Percentiles rank a stretch among this genome's conserved stretches.
Conservation (phyloP, 2,329 filamentous ascomycete species). For the Cryphonectria carpinicola region DNA sequence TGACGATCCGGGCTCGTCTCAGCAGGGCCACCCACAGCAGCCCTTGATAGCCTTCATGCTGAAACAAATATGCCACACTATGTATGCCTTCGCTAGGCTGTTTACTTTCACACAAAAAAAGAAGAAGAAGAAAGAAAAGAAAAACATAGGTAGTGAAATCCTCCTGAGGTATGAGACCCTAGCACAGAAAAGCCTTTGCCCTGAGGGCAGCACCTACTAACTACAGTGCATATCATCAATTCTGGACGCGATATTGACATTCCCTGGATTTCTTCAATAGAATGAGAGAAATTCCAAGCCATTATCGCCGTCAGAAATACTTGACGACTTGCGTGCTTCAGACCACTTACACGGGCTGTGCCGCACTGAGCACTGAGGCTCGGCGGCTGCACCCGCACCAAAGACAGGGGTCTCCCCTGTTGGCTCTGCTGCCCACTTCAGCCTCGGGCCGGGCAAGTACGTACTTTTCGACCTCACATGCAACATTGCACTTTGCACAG, state of each 20-base stretch:
- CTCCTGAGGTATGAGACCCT: too few species aligned
- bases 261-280: background rate
- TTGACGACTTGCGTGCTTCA: background rate
- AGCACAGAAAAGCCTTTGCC: too few species aligned
- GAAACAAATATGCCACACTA: too few species aligned
- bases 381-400: constrained; percentile 9
- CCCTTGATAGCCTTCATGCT: too few species aligned
- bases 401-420: constrained; percentile 4
- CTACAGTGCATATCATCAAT: too few species aligned
- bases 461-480: constrained; percentile 12
- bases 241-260: background rate
- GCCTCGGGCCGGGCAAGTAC: background rate
- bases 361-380: constrained; percentile 2
- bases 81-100: too few species aligned
- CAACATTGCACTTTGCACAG: background rate
- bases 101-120: too few species aligned
- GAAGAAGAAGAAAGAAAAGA: too few species aligned
- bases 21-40: too few species aligned
- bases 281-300: background rate
- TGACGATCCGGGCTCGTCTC: too few species aligned
- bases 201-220: too few species aligned
- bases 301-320: background rate
- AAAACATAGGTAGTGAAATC: too few species aligned
- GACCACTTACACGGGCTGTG: background rate
- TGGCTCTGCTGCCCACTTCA: background rate